Percentiles rank a stretch among this genome's conserved stretches.
These are phyloP conservation scores for Pseudogymnoascus sp. DNA, from an alignment of 2,329 filamentous ascomycete species.

Conservation along the genomic window DNA sequence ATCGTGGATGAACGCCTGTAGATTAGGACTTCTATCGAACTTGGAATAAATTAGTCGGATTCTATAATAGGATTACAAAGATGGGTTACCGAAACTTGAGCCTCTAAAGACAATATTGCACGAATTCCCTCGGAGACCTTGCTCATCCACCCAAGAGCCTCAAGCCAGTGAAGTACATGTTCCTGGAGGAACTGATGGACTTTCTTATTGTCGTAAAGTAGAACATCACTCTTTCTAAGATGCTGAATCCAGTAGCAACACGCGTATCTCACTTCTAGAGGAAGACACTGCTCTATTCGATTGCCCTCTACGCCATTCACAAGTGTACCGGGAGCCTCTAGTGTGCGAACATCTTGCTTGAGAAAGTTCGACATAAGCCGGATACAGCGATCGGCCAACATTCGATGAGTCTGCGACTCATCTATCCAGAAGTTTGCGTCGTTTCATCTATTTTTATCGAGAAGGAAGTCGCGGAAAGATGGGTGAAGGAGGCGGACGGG, in stretches of 20 bases:
- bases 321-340: slow-evolving; percentile 23
- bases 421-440: slow-evolving; percentile 33
- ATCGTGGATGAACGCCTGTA: slow-evolving; percentile 14
- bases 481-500: slow-evolving; percentile 30
- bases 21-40: neutral
- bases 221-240: slow-evolving; percentile 21
- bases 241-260: slow-evolving; percentile 36
- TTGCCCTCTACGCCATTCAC: slow-evolving; percentile 20
- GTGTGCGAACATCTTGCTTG: slow-evolving; percentile 31
- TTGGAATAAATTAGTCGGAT: neutral
- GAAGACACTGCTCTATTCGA: slow-evolving; percentile 21
- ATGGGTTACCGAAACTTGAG: neutral
- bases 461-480: slow-evolving; percentile 35
- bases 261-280: slow-evolving; percentile 33
- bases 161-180: slow-evolving; percentile 33
- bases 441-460: slow-evolving; percentile 23
- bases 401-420: slow-evolving; percentile 27
- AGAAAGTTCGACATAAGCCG: slow-evolving; percentile 30
- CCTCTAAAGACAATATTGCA: neutral
- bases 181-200: slow-evolving; percentile 31
- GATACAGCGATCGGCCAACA: slow-evolving; percentile 31
- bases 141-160: slow-evolving; percentile 10
- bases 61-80: neutral
- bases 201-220: slow-evolving; percentile 23
- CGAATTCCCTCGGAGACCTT: neutral